Percentiles rank a stretch among this genome's conserved stretches.
Conservation (phyloP, 306 rosid genomes). For the Abrus pulchellus region DNA sequence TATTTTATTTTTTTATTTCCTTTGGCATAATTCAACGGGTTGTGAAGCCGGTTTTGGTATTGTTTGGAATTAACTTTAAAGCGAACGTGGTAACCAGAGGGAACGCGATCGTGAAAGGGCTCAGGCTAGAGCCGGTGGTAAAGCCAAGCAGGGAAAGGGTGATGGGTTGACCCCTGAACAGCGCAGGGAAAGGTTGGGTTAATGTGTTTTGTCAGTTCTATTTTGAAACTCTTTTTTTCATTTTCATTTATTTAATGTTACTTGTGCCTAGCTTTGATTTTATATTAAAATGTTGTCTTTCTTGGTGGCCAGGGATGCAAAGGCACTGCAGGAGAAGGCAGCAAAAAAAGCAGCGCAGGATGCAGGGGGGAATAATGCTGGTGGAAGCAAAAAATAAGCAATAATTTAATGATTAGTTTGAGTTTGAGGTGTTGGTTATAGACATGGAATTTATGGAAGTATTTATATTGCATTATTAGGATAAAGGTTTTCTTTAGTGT, state of each 20-base stretch:
- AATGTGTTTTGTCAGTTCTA: conserved; percentile 11
- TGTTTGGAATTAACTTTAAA: conserved; percentile 64
- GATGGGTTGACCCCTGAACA: conserved; percentile 89
- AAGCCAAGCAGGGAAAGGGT: conserved; percentile 49
- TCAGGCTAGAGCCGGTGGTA: conserved; percentile 59
- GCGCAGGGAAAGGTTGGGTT: conserved; percentile 79
- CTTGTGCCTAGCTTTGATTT: background rate
- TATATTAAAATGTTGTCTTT: background rate
- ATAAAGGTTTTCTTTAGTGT: conserved; percentile 23
- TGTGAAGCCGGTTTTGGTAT: conserved; percentile 6
- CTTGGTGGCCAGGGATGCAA: conserved; percentile 64
- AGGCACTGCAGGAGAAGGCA: conserved; percentile 76
- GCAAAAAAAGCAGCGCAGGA: conserved; percentile 70
- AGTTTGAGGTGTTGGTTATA: conserved; percentile 15
- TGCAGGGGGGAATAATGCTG: conserved; percentile 55
- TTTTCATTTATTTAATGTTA: background rate
- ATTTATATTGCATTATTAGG: conserved; percentile 30
- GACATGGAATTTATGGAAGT: conserved; percentile 35
- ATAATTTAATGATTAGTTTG: conserved; percentile 25
- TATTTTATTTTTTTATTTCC: background rate
- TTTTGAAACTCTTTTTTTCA: background rate
- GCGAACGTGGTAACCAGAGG: conserved; percentile 85
- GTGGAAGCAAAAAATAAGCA: conserved; percentile 59
- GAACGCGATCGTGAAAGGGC: conserved; percentile 81
- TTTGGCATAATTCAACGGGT: conserved; percentile 16